Evolutionary conservation across 352 stramenopile species (phyloP), one percentile per base, ranked within the genome.

Genomic region (Globisporangium middletonii): DNA sequence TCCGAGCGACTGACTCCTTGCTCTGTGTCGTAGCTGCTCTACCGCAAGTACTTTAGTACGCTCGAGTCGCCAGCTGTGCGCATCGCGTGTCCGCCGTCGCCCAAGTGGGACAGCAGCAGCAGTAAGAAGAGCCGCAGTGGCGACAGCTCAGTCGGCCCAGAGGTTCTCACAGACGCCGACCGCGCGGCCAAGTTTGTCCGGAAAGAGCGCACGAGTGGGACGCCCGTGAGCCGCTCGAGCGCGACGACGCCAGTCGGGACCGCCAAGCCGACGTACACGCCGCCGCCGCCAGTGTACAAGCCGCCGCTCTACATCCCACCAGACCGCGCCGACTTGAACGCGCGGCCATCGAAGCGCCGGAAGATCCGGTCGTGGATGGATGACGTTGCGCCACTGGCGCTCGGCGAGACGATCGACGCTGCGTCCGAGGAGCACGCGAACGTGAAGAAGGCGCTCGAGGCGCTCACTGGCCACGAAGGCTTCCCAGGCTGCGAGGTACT

Each of bases 311-410:
- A 92, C 60, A 88, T 83, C 55, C 79, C 77, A 26, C 77, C 82
- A 23, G 65, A 83, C 57, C 79, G 73, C 7, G 68, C 78, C 42
- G 74, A 87, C 3, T 61, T 74, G 26, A 79, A 67, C 58, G 52
- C 26, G 5, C 79, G 79, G 23, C 71, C 77, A 23, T 59, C 81
- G 0, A 95, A 95, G 65, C 80, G 83, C 33, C 83, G 85, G 35
- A 95, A 95, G 75, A 92, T 95, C 47, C 83, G 85, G 12, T 89
- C 85, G 47, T 95, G 85, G 85, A 71, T 88, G 57, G 85, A 95
- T 46, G 83, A 93, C 12, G 85, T 93, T 4, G 33, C 75, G 11
- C 76, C 81, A 26, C 62, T 95, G 6, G 53, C 68, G 37, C 88
- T 77, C 53, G 85, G 85, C 8, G 76, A 92, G 37, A 71, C 67